Conservation (phyloP, 108 stramenopile species). For the Parmales sp. region DNA sequence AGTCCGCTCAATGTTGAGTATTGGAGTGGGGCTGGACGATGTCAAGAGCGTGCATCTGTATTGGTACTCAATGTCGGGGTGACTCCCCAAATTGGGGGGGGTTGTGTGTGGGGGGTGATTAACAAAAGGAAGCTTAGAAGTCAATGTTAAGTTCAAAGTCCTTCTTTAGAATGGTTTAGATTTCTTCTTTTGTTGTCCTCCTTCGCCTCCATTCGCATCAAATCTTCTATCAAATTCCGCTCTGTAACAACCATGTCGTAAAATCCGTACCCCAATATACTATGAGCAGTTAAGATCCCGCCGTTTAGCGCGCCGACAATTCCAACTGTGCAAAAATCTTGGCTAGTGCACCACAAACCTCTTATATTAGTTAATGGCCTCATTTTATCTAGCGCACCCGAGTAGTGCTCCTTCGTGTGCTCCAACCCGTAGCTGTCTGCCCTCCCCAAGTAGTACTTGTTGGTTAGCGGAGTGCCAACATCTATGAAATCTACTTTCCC, state of each 20-base stretch:
- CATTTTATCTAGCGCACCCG: background rate
- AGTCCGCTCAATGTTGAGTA: no score
- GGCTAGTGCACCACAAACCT: constrained; percentile 23
- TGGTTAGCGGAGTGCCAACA: constrained; percentile 12
- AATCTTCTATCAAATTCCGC: background rate
- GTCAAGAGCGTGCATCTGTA: no score
- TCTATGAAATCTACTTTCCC: constrained; percentile 4
- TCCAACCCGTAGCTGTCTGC: constrained; percentile 8
- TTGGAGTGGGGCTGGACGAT: no score
- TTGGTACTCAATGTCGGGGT: no score
- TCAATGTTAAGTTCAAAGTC: no score
- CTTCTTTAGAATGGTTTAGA: no score
- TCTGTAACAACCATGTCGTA: background rate
- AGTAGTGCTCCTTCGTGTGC: constrained; percentile 7
- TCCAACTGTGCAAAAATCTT: constrained; percentile 26
- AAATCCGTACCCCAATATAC: constrained; percentile 1
- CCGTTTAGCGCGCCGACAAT: constrained; percentile 28
- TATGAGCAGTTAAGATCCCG: constrained; percentile 11
- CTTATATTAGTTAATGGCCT: background rate
- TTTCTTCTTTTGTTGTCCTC: background rate
- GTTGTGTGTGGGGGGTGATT: no score
- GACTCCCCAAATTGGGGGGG: no score
- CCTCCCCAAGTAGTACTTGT: constrained; percentile 8
- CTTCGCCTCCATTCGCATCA: background rate
- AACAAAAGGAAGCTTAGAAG: no score